Evolutionary conservation across 169 alveolate genomes (phyloP).

Genomic region (Hammondia hammondi): DNA sequence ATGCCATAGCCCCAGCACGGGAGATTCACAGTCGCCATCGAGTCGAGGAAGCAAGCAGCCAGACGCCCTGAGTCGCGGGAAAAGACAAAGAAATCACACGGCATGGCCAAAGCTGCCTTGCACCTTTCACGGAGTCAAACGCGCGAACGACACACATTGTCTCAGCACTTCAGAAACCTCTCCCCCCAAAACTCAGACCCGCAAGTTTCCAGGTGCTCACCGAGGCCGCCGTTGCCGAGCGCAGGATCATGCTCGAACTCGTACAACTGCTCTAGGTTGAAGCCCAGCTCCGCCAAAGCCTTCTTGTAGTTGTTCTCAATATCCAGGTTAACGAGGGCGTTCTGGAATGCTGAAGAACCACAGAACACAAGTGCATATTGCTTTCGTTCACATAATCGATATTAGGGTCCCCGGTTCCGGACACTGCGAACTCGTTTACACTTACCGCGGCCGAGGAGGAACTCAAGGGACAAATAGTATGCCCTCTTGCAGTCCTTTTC

Average conservation of each 20-base stretch:
- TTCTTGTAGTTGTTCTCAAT: slow-evolving; percentile 89
- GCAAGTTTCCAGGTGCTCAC: neutral
- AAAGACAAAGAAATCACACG: neutral
- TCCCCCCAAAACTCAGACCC: no score
- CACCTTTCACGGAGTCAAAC: no score
- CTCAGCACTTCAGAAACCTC: neutral
- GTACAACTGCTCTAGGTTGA: slow-evolving; percentile 91
- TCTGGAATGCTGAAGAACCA: slow-evolving; percentile 85
- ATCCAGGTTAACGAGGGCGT: slow-evolving; percentile 91
- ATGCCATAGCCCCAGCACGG: slow-evolving; percentile 98
- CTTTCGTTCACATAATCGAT: no score
- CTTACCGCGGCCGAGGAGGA: slow-evolving; percentile 91
- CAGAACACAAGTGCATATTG: neutral
- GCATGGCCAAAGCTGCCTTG: no score
- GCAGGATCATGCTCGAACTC: slow-evolving; percentile 97
- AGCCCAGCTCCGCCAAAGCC: slow-evolving; percentile 91
- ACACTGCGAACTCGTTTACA: neutral
- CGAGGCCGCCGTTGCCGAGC: slow-evolving; percentile 98
- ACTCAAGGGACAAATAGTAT: slow-evolving; percentile 93
- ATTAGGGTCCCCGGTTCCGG: no score
- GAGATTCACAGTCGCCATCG: slow-evolving; percentile 93
- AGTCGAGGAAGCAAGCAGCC: slow-evolving; percentile 96
- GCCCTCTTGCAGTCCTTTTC: slow-evolving; percentile 91
- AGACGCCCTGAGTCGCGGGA: slow-evolving; percentile 80
- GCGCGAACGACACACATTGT: no score